Percentiles rank a stretch among this genome's conserved stretches.
Evolutionary conservation across 1,284 basidiomycete genomes (phyloP).

Genomic region (Sutorius eximius): DNA sequence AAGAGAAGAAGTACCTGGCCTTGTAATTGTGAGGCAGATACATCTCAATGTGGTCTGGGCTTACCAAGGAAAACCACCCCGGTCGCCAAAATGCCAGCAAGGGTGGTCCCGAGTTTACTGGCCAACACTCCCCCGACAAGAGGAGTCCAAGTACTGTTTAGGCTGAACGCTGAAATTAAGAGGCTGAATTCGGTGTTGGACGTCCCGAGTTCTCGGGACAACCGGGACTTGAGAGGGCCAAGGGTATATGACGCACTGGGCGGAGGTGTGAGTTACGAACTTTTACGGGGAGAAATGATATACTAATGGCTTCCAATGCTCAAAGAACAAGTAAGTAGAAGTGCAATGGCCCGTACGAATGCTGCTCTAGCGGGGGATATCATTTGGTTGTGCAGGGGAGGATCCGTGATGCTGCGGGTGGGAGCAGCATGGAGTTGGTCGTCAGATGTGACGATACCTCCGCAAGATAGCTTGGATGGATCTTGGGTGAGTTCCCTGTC

Average conservation of each 20-base stretch:
- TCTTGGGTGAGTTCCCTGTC: not conserved
- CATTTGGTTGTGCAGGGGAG: constrained; percentile 2
- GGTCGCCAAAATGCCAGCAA: constrained; percentile 70
- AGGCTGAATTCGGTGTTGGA: constrained; percentile 77
- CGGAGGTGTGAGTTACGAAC: constrained; percentile 1
- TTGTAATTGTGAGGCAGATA: constrained; percentile 26
- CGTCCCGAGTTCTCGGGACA: constrained; percentile 71
- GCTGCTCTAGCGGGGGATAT: constrained; percentile 38
- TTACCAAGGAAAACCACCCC: constrained; percentile 65
- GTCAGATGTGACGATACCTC: not conserved
- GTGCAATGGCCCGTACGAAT: constrained; percentile 57
- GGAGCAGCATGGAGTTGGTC: not conserved
- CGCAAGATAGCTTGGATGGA: not conserved
- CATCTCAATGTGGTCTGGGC: constrained; percentile 5
- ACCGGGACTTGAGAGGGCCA: constrained; percentile 71
- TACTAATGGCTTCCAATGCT: constrained; percentile 78
- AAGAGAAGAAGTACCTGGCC: constrained; percentile 64
- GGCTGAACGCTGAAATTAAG: constrained; percentile 69
- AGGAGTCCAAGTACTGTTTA: constrained; percentile 83
- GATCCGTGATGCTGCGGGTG: not conserved
- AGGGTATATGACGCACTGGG: constrained; percentile 67
- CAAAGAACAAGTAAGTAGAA: constrained; percentile 72
- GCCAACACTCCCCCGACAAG: constrained; percentile 69
- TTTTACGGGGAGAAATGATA: constrained; percentile 23
- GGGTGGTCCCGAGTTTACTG: constrained; percentile 66